Base-by-base conservation (phyloP, 2,329 filamentous ascomycete genomes). In the Diaporthe helianthi region DNA sequence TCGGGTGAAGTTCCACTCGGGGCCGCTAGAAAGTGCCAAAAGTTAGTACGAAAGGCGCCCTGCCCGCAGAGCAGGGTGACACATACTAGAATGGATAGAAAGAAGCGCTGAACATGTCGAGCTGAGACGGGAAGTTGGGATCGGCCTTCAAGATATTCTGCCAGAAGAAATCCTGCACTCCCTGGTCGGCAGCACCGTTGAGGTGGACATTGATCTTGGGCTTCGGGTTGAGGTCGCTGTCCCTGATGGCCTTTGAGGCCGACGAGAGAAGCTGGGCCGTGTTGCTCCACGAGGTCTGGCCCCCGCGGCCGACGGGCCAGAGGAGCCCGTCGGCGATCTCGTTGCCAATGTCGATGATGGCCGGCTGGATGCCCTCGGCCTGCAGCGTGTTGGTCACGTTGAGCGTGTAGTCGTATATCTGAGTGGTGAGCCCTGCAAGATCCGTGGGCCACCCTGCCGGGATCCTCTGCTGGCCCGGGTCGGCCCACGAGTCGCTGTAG, bases 141-240 rank as follows among this genome's bases (percentile, higher is more conserved):
- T 86, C 89, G 22, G 81, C 78, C 7, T 76, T 81, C 0, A 91
- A 80, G 0, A 90, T 84, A 1, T 80, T 82, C n/a, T 84, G 84
- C 79, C 92, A 93, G 69, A 75, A 79, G 51, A 84, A 89, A 70
- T 90, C 80, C 76, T 93, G 90, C 2, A 85, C 85, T 2, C 79
- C 82, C 87, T 87, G 91, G 72, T 90, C 84, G 89, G 90, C 93
- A n/a, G 91, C 91, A 74, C 92, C 90, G 77, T 93, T 90, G 4
- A 93, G 83, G 74, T 93, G 91, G 44, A 93, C 86, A 87, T 93
- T 89, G 77, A 93, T 92, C 76, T 90, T 87, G 1, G 90, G 89
- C 71, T 86, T 83, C 0, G 85, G 82, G 52, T 77, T 78, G 22
- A 91, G 79, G 2, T 79, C 80, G 4, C 87, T 90, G 74, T 90